Evolutionary conservation across 768 basidiomycete species (phyloP).

Genomic region (Leccinellum albellum): DNA sequence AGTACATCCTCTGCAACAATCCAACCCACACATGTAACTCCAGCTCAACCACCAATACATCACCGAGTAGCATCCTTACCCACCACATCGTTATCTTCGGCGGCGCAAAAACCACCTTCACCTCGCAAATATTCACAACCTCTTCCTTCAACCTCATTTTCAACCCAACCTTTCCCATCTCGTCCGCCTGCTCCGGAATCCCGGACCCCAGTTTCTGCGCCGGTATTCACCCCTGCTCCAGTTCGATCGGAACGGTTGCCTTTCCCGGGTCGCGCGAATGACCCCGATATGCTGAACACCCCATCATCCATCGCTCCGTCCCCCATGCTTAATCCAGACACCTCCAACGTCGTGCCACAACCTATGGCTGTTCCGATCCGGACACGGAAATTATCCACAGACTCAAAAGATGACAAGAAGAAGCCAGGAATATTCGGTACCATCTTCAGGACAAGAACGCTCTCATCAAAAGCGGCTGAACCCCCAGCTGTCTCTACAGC

Average conservation of each 20-base stretch:
- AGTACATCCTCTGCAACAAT: constrained; percentile 14
- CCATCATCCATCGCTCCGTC: constrained; percentile 61
- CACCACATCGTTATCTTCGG: constrained; percentile 13
- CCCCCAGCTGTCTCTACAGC: constrained; percentile 19
- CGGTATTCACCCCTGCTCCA: constrained; percentile 31
- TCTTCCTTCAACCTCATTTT: constrained; percentile 20
- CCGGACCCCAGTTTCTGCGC: constrained; percentile 29
- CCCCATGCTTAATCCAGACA: constrained; percentile 40
- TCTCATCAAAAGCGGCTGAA: constrained; percentile 29
- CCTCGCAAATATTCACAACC: constrained; percentile 30
- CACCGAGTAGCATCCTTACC: constrained; percentile 38
- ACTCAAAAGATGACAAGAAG: constrained; percentile 34
- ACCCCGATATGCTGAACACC: constrained; percentile 54
- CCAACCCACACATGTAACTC: constrained; percentile 20
- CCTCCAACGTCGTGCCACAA: constrained; percentile 4
- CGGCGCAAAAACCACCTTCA: constrained; percentile 22
- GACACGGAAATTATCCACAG: constrained; percentile 25
- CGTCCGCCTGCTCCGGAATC: constrained; percentile 18
- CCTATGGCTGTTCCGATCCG: constrained; percentile 16
- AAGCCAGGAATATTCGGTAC: constrained; percentile 27
- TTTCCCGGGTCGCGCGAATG: constrained; percentile 36
- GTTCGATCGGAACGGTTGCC: constrained; percentile 20
- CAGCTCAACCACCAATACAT: constrained; percentile 27
- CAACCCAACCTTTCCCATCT: constrained; percentile 31
- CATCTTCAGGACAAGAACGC: constrained; percentile 31